phyloP scores from a whole-genome alignment of 2,329 filamentous ascomycete genomes.

The Drechslerella coelobrocha region DNA sequence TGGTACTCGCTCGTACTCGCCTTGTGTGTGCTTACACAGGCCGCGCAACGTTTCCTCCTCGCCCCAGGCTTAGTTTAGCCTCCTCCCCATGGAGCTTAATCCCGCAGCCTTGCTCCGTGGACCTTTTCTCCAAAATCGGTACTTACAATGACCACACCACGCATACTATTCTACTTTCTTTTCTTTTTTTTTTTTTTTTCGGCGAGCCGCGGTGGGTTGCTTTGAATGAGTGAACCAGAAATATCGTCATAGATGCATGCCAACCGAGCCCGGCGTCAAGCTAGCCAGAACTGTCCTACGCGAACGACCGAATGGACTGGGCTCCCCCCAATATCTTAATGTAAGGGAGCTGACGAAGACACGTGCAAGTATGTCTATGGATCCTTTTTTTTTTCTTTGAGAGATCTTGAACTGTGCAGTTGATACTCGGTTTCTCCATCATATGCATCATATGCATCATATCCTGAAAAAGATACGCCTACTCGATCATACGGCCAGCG shows the following conservation, averaged over 20 bases:
- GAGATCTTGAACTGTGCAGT: not conserved
- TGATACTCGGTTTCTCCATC: not conserved
- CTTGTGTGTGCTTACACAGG: not conserved
- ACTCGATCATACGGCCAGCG: no score
- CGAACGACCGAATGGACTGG: conserved; percentile 15
- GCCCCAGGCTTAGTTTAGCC: no score
- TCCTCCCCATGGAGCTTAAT: no score
- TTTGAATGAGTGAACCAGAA: conserved; percentile 30
- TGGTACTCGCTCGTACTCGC: not conserved
- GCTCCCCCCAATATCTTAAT: not conserved
- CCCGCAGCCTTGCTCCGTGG: conserved; percentile 1
- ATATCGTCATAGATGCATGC: conserved; percentile 51
- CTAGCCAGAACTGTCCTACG: conserved; percentile 24
- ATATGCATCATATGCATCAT: not conserved
- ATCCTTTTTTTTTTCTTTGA: no score
- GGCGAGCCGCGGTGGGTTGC: conserved; percentile 1
- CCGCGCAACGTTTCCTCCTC: no score
- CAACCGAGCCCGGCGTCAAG: conserved; percentile 45
- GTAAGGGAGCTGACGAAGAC: conserved; percentile 13
- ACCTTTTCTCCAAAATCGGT: not conserved
- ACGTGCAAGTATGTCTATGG: conserved; percentile 47
- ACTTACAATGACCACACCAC: not conserved
- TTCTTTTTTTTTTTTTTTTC: conserved; percentile 14
- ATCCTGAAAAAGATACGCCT: not conserved
- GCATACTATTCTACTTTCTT: not conserved